Base-by-base conservation (phyloP, 1,139 yeast genomes). In the Suhomyces wounanorum region DNA sequence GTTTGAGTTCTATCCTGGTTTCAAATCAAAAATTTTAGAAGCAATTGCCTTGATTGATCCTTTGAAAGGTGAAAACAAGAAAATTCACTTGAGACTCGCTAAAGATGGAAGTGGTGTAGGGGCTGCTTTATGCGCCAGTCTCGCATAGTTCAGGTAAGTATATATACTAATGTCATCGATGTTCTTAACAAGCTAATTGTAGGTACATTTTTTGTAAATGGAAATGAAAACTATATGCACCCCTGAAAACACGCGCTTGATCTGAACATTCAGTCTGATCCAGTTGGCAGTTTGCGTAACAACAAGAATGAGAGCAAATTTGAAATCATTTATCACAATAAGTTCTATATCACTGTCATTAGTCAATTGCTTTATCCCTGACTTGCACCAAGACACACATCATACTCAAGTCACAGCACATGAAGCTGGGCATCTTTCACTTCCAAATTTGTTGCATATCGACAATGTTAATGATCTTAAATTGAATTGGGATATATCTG, bases 91-190 rank as follows among this genome's bases (percentile, higher is more conserved):
- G 57, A 85, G 83, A 56, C 85, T 91, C 59, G 95, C 97, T 40
- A 88, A 89, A 66, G 98, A 92, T 64, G 98, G 98, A 44, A 85
- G 95, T 53, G 96, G 97, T 54, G 96, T 91, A 41, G 98, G 98
- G 58, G 97, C 97, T 47, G 97, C 97, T 1, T 77, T 92, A 54
- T 89, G 96, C 71, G 97, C 97, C 7, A 69, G 76, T 57, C 65
- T 69, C 33, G 69, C 70, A 13, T 56, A 53, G 44, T 44, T 39
- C 14, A 14, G 3, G 10, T 33, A 16, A 14, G 37, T 33, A 23
- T 16, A 14, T 38, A 3, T 6, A 23, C 4, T 6, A 21, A 38
- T n/a, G 10, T 23, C 28, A 21, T 38, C n/a, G 23, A 21, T 21
- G 23, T 21, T 21, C 23, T 21, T 21, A 21, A 21, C 6, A 21